Evolutionary conservation across 169 alveolate species (phyloP).

Genomic region (Cryptosporidium bovis): DNA sequence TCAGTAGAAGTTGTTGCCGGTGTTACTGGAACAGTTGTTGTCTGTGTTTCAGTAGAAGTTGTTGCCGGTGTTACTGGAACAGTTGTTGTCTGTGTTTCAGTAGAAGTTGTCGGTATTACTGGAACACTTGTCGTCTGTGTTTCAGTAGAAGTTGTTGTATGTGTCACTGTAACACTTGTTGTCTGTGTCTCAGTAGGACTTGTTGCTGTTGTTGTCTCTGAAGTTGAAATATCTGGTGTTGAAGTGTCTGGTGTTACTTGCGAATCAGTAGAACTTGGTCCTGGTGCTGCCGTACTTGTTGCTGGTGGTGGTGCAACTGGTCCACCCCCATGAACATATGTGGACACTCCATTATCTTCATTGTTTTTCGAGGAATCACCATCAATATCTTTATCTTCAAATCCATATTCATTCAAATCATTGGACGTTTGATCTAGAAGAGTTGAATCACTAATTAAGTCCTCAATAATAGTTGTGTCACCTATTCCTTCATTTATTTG

Average conservation of each 20-base stretch:
- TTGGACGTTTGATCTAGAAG: background rate
- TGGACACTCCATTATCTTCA: background rate
- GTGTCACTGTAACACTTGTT: background rate
- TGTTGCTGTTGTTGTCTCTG: background rate
- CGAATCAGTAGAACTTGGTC: background rate
- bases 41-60: background rate
- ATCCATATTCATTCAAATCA: background rate
- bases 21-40: constrained; percentile 3
- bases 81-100: constrained; percentile 6
- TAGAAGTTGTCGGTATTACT: background rate
- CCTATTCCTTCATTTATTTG: background rate
- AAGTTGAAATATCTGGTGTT: background rate
- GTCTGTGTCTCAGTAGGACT: background rate
- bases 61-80: constrained; percentile 3
- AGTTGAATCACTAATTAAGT: background rate
- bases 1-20: background rate
- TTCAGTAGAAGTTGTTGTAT: background rate
- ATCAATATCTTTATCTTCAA: background rate
- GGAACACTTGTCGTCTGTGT: background rate
- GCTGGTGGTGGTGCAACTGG: constrained; percentile 4
- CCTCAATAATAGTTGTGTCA: background rate
- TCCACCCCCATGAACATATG: background rate
- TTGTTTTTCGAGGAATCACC: background rate
- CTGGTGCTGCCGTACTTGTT: background rate
- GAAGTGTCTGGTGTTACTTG: constrained; percentile 14